Conservation (phyloP, 768 basidiomycete species). For the Gloeopeniophorella convolvens region DNA sequence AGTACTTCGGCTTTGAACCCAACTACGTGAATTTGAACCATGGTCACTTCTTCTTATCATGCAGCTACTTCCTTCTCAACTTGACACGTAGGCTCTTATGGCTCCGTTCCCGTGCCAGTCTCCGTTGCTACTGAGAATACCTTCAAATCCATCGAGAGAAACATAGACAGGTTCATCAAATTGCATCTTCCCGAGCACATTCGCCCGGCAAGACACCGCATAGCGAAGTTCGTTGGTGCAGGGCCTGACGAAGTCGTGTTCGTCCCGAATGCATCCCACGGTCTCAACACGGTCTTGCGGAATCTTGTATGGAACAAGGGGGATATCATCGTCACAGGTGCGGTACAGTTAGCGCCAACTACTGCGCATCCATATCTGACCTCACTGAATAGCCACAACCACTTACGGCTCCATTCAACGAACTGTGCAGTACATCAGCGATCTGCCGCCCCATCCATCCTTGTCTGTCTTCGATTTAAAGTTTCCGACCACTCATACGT, state of each 20-base stretch:
- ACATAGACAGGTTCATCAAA: constrained; percentile 51
- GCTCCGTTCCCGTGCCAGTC: constrained; percentile 49
- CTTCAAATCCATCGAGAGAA: constrained; percentile 39
- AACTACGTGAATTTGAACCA: constrained; percentile 61
- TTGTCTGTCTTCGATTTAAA: constrained; percentile 42
- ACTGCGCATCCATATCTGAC: background rate
- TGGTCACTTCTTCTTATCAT: constrained; percentile 33
- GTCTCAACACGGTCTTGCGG: constrained; percentile 56
- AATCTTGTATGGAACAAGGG: constrained; percentile 63
- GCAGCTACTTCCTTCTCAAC: background rate
- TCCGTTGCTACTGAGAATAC: constrained; percentile 38
- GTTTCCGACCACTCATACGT: constrained; percentile 51
- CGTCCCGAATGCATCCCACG: constrained; percentile 57
- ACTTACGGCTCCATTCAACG: constrained; percentile 52
- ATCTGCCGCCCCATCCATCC: constrained; percentile 48
- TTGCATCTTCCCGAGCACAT: constrained; percentile 32
- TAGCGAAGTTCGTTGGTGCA: constrained; percentile 46
- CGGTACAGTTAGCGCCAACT: constrained; percentile 23
- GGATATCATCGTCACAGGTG: constrained; percentile 62
- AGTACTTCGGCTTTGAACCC: constrained; percentile 50
- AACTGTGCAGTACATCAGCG: constrained; percentile 47
- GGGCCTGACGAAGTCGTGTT: constrained; percentile 53
- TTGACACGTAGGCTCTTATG: constrained; percentile 49
- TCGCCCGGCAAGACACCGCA: constrained; percentile 34
- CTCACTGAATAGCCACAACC: constrained; percentile 38